phyloP scores from a whole-genome alignment of 1,284 basidiomycete genomes.

The Cutaneotrichosporon cutaneum region DNA sequence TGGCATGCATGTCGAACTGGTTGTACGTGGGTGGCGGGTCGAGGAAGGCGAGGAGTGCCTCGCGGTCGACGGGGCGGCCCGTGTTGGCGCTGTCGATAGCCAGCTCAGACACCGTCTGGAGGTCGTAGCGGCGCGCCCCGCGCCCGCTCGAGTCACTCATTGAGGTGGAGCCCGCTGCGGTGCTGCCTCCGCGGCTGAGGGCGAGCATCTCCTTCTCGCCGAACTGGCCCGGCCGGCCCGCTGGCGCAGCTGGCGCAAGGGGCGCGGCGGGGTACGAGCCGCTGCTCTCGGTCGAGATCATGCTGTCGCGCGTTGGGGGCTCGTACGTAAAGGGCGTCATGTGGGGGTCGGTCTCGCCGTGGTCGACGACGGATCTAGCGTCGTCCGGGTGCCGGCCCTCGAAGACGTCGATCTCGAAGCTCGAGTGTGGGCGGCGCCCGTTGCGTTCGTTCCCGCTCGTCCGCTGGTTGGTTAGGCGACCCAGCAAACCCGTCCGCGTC shows the following conservation, averaged over 20 bases:
- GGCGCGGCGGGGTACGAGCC: not conserved
- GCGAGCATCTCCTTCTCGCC: not conserved
- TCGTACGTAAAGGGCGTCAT: constrained; percentile 5
- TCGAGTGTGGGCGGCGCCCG: not conserved
- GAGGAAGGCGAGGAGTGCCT: constrained; percentile 4
- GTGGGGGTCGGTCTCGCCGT: not conserved
- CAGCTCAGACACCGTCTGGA: constrained; percentile 1
- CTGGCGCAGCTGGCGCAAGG: not conserved
- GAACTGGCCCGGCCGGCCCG: not conserved
- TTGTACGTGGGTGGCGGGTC: constrained; percentile 6
- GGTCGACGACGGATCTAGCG: not conserved
- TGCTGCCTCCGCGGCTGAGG: not conserved
- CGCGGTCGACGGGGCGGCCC: constrained; percentile 8
- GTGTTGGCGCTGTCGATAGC: not conserved
- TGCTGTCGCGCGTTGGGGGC: not conserved
- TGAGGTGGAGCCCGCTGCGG: not conserved
- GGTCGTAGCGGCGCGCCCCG: not conserved
- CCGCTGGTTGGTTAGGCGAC: not conserved
- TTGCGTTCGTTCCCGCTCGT: not conserved
- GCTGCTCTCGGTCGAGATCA: constrained; percentile 1
- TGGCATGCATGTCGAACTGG: not conserved
- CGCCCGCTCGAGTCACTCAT: not conserved
- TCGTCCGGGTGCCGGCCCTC: not conserved
- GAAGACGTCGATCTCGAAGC: constrained; percentile 9
- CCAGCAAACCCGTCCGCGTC: not conserved